Percentiles rank a stretch among this genome's conserved stretches.
Conservation (phyloP, 768 basidiomycete genomes). For the Gloeostereum incarnatum region DNA sequence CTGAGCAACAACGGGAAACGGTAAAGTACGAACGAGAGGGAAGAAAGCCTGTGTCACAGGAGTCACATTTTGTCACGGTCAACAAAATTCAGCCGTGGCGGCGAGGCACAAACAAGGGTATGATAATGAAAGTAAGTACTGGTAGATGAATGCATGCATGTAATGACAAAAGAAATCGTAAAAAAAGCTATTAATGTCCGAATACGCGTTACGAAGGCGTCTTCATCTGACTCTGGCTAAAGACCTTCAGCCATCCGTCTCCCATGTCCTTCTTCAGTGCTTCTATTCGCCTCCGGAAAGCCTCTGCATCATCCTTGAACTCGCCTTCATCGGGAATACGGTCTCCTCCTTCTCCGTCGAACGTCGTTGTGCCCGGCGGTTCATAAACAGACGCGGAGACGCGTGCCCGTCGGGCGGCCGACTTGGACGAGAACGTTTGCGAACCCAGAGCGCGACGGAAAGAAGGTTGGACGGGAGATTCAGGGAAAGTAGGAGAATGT, state of each 20-base stretch:
- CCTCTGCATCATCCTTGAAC: slow-evolving; percentile 54
- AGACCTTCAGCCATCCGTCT: slow-evolving; percentile 82
- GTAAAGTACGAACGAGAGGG: not conserved
- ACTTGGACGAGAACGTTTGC: slow-evolving; percentile 27
- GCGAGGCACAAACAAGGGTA: not conserved
- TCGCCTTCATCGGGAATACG: too few species aligned
- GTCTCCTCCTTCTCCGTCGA: slow-evolving; percentile 15
- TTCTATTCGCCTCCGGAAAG: slow-evolving; percentile 72
- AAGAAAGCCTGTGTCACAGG: not conserved
- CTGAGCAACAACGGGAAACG: not conserved
- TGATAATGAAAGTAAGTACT: too few species aligned
- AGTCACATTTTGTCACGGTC: not conserved
- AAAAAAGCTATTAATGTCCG: slow-evolving; percentile 3
- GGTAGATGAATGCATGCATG: too few species aligned
- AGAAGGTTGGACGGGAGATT: slow-evolving; percentile 8
- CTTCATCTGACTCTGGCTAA: slow-evolving; percentile 49
- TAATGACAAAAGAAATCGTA: too few species aligned
- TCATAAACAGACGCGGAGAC: slow-evolving; percentile 60
- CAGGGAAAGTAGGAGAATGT: slow-evolving; percentile 10
- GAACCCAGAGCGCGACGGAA: slow-evolving; percentile 13
- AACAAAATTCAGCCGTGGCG: not conserved
- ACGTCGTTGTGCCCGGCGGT: slow-evolving; percentile 21
- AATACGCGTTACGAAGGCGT: slow-evolving; percentile 10
- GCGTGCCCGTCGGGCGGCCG: slow-evolving; percentile 38
- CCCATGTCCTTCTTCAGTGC: slow-evolving; percentile 82